Evolutionary conservation across 805 yeast species (phyloP).

Genomic region (Metschnikowia kofuensis): DNA sequence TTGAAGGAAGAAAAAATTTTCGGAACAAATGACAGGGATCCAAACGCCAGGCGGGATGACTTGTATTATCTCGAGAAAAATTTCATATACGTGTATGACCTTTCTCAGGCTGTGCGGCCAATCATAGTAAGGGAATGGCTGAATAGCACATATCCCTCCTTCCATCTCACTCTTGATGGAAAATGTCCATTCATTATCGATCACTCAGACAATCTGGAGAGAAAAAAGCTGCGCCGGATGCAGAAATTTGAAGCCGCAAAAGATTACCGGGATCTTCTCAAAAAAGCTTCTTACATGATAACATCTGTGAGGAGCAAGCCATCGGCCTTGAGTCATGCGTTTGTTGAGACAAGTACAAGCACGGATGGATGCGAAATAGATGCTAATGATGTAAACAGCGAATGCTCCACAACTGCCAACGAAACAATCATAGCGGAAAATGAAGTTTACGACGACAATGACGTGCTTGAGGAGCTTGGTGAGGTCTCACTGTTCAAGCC

Average conservation of each 20-base stretch:
- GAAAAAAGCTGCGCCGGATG: slow-evolving; percentile 37
- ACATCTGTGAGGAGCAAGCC: slow-evolving; percentile 19
- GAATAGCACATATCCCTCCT: slow-evolving; percentile 49
- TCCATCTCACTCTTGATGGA: slow-evolving; percentile 65
- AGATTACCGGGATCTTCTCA: slow-evolving; percentile 38
- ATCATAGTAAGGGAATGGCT: slow-evolving; percentile 80
- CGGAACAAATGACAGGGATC: slow-evolving; percentile 89
- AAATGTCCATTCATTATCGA: slow-evolving; percentile 81
- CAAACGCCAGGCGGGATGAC: slow-evolving; percentile 80
- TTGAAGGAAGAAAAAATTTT: slow-evolving; percentile 79
- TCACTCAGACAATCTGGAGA: slow-evolving; percentile 38
- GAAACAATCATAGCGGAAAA: slow-evolving; percentile 13
- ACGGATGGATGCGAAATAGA: slow-evolving; percentile 12
- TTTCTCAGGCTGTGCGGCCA: slow-evolving; percentile 75
- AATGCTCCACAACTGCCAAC: slow-evolving; percentile 9
- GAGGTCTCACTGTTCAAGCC: slow-evolving; percentile 25
- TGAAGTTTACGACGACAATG: slow-evolving; percentile 7
- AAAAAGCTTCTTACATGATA: slow-evolving; percentile 32
- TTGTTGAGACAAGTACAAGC: slow-evolving; percentile 14
- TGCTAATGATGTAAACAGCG: slow-evolving; percentile 7
- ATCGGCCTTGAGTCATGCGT: neutral
- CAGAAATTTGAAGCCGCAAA: slow-evolving; percentile 42
- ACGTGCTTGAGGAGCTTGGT: slow-evolving; percentile 6
- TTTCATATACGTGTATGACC: slow-evolving; percentile 77
- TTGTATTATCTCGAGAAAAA: slow-evolving; percentile 71